Conservation (phyloP, 129 eudicot genomes). For the Calendula officinalis region DNA sequence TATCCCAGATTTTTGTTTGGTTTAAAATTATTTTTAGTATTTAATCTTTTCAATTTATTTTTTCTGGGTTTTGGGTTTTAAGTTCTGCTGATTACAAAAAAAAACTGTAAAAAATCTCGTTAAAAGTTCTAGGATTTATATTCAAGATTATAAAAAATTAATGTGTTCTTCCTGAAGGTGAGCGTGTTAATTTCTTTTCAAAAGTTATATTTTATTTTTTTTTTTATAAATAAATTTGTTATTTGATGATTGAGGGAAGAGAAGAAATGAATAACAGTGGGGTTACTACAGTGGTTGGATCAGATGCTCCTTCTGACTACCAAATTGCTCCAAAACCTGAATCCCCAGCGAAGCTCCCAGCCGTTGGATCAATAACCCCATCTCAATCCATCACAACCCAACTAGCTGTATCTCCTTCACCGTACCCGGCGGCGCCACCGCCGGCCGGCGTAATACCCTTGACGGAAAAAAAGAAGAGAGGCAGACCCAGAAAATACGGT, state of each 20-base stretch:
- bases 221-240: background rate
- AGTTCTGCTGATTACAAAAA: slow-evolving; percentile 9
- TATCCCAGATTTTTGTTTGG: background rate
- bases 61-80: slow-evolving; percentile 39
- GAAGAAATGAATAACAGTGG: slow-evolving; percentile 53
- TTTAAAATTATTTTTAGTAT: slow-evolving; percentile 18
- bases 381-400: slow-evolving; percentile 36
- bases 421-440: slow-evolving; percentile 38
- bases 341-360: slow-evolving; percentile 24
- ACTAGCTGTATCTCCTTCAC: slow-evolving; percentile 30
- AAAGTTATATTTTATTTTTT: background rate
- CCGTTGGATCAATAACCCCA: slow-evolving; percentile 39
- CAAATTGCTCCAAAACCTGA: slow-evolving; percentile 76
- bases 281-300: slow-evolving; percentile 84
- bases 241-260: slow-evolving; percentile 40
- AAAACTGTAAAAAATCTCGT: background rate
- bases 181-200: background rate
- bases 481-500: slow-evolving; percentile 90
- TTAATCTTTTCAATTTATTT: slow-evolving; percentile 12
- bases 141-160: slow-evolving; percentile 9
- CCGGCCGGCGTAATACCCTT: slow-evolving; percentile 33
- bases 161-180: slow-evolving; percentile 19
- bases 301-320: slow-evolving; percentile 94
- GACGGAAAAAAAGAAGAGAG: slow-evolving; percentile 74
- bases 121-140: background rate